Base-by-base conservation (phyloP, 2,329 filamentous ascomycete genomes). In the Daldinia eschscholtzii region DNA sequence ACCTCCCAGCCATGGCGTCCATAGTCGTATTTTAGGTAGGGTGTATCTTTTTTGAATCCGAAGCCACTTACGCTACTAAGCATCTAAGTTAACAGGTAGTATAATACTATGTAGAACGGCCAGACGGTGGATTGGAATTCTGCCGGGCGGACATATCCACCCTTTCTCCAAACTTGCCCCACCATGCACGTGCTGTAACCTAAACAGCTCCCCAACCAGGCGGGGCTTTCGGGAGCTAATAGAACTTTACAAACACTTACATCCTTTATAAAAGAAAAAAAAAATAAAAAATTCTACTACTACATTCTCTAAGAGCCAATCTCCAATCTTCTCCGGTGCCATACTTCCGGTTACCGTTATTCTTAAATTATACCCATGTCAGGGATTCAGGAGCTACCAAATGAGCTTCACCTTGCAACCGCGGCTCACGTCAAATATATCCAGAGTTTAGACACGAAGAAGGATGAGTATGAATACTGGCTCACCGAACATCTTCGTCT, bases 391-490 rank as follows among this genome's bases (percentile, higher is more conserved):
- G 73, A 79, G 6, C 76, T 82, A 18, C 77, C 81, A 30, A 79
- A 82, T 41, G 81, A 82, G 72, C 79, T 81, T 26, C 79, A 81
- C 70, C 82, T 89, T 56, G 84, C 85, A 57, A 82, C 82, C 5
- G 84, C 84, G 6, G 84, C 86, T 23, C 96, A 99, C 80, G 93
- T 98, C 76, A 89, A 90, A 78, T 99, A 98, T 80, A 93, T 99
- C 74, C 93, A 97, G 81, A 93, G 92, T 77, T 87, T 99, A 74
- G 94, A 99, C 81, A 94, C 91, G 73, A 91, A 92, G 78, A 94
- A 92, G 83, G 94, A 98, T 85, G 93, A 98, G 81, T 90, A 97
- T 75, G 94, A 98, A 80, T 99, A 98, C 84, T 98, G 95, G 92
- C 86, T 98, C 78, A 99, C 96, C 13, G 95, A 99, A 81, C 96